These are phyloP conservation scores for Trichoderma harzianum DNA, from an alignment of 2,329 filamentous ascomycete genomes.

Conservation along the genomic window DNA sequence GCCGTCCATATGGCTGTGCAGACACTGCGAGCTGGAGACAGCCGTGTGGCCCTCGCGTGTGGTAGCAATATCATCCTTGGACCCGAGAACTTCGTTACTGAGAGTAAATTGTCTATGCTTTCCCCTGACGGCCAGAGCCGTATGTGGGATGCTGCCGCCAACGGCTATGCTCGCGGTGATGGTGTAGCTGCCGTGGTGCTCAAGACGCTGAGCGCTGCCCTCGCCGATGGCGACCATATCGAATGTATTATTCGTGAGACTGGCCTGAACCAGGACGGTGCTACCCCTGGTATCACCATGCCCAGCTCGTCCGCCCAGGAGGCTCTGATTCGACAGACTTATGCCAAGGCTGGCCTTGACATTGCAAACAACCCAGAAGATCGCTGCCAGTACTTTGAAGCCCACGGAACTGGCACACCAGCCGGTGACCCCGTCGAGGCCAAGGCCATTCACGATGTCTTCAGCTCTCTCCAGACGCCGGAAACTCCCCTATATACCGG, in stretches of 20 bases:
- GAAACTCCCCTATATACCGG: constrained; percentile 23
- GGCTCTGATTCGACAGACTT: too few species aligned
- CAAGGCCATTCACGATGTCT: too few species aligned
- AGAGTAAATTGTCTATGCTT: constrained; percentile 11
- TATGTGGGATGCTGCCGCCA: not conserved
- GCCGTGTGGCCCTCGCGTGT: not conserved
- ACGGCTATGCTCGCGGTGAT: not conserved
- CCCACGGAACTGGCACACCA: constrained; percentile 14
- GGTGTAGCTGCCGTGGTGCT: not conserved
- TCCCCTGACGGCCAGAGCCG: not conserved
- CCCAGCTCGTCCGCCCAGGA: too few species aligned
- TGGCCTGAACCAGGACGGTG: too few species aligned
- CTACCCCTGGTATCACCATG: too few species aligned
- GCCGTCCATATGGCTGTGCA: constrained; percentile 42
- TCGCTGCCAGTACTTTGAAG: constrained; percentile 25
- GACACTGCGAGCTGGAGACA: constrained; percentile 23
- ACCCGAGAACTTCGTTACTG: not conserved
- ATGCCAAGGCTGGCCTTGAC: too few species aligned
- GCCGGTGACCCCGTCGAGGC: constrained; percentile 22
- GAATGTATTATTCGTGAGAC: too few species aligned
- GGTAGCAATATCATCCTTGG: constrained; percentile 58
- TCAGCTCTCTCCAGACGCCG: too few species aligned
- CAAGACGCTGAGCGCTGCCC: too few species aligned
- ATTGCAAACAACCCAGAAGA: too few species aligned
- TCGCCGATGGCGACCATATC: too few species aligned